Evolutionary conservation across 1,139 yeast species (phyloP).

Genomic region (Pichiaceae sp.): DNA sequence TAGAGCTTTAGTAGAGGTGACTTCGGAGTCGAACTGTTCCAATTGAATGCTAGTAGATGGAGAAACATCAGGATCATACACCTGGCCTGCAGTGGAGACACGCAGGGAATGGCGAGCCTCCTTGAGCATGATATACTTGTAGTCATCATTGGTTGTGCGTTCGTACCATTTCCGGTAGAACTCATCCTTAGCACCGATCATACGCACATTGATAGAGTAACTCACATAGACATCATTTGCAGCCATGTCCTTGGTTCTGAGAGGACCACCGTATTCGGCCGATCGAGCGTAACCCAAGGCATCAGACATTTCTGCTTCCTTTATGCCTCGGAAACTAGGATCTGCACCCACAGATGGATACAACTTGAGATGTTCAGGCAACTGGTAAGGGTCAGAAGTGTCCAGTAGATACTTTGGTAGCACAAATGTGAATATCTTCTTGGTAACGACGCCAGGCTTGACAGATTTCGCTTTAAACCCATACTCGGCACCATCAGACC

Average conservation of each 20-base stretch:
- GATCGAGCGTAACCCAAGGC: constrained; percentile 33
- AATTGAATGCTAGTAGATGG: not conserved
- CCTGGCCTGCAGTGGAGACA: constrained; percentile 8
- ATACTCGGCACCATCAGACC: constrained; percentile 1
- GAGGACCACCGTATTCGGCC: constrained; percentile 27
- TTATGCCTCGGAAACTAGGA: constrained; percentile 18
- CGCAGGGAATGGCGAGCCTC: constrained; percentile 7
- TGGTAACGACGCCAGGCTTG: constrained; percentile 5
- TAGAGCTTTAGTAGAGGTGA: not conserved
- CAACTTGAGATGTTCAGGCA: constrained; percentile 39
- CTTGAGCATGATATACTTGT: not conserved
- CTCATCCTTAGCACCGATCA: constrained; percentile 17
- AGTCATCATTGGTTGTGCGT: not conserved
- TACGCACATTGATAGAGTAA: constrained; percentile 16
- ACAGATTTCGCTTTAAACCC: constrained; percentile 3
- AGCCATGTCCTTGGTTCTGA: constrained; percentile 22
- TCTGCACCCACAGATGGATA: constrained; percentile 65
- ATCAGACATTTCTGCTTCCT: constrained; percentile 11
- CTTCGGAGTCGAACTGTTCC: not conserved
- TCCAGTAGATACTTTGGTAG: constrained; percentile 53
- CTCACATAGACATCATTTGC: constrained; percentile 11
- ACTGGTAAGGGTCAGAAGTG: constrained; percentile 44
- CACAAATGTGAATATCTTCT: constrained; percentile 41
- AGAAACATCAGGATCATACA: not conserved
- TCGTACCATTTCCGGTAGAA: constrained; percentile 12